Evolutionary conservation across 441 rosid genomes (phyloP), one percentile per base, ranked within the genome.

Genomic region (Erodium texanum): DNA sequence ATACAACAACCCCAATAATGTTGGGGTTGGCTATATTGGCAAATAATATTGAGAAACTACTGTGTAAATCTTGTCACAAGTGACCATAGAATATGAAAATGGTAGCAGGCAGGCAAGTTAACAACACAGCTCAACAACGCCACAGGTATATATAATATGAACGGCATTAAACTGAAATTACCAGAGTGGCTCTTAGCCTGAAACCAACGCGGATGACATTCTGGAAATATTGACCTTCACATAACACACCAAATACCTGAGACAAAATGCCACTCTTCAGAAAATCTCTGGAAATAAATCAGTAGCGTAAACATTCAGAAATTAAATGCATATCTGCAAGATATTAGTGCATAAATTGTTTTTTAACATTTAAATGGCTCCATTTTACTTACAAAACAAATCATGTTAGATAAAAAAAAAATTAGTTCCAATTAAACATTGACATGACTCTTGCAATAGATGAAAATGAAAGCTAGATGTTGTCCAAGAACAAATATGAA

Each of bases 181-280:
- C 99, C 96, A 96, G 71, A 64, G 99, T 87, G 76, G 99, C 82
- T 81, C 99, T 86, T 70, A 93, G 84, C 75, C 96, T 86, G 75
- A 79, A 96, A 71, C 99, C 99, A 70, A 86, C 90, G 69, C 99
- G 96, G 93, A 96, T 80, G 73, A 92, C 97, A 88, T 96, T 96
- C 84, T 87, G 89, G 73, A 96, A 93, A 82, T 93, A 96, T 69
- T 96, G 99, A 73, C 97, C 98, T 86, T 96, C 99, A 71, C 71
- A 87, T 61, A 96, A 79, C 72, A 92, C 99, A 0, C 98, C 98
- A 62, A 90, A 68, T 54, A 85, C 89, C 99, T 95, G 92, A 69
- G 78, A 62, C 75, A 73, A 64, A 71, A 70, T 75, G 72, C 81
- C 50, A 75, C 20, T 64, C 24, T n/a, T 29, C 23, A 29, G 66